These are phyloP conservation scores for Metarhizium robertsii DNA, from an alignment of 2,329 filamentous ascomycete species.

Conservation along the genomic window DNA sequence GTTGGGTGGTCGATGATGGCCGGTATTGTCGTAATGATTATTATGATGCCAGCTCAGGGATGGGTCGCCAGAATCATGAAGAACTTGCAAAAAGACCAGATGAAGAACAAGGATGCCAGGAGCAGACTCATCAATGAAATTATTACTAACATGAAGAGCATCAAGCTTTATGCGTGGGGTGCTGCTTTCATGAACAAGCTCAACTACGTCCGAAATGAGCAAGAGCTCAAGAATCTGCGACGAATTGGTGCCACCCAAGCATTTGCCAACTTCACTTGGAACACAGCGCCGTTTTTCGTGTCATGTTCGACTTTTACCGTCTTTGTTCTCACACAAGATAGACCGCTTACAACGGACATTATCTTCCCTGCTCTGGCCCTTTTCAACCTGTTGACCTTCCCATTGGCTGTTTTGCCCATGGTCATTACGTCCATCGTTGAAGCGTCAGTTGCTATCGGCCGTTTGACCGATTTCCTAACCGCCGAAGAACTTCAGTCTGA, in stretches of 20 bases:
- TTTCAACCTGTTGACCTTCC: slow-evolving; percentile 95
- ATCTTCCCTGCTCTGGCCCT: slow-evolving; percentile 89
- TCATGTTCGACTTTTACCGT: slow-evolving; percentile 95
- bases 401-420: slow-evolving; percentile 89
- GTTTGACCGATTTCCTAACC: slow-evolving; percentile 73
- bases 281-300: slow-evolving; percentile 91
- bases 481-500: slow-evolving; percentile 86
- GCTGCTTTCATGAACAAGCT: slow-evolving; percentile 96
- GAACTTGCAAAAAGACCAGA: slow-evolving; percentile 86
- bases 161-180: slow-evolving; percentile 98
- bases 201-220: slow-evolving; percentile 90
- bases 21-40: slow-evolving; percentile 86
- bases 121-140: slow-evolving; percentile 95
- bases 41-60: slow-evolving; percentile 96
- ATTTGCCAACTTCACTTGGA: slow-evolving; percentile 96
- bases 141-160: slow-evolving; percentile 98
- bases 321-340: slow-evolving; percentile 76
- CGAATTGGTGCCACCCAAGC: slow-evolving; percentile 94
- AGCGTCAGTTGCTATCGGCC: slow-evolving; percentile 81
- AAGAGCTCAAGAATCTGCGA: slow-evolving; percentile 87
- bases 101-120: slow-evolving; percentile 97
- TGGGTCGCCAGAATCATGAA: slow-evolving; percentile 91
- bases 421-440: slow-evolving; percentile 96
- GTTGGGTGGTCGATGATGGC: slow-evolving; percentile 93
- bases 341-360: slow-evolving; percentile 82